These are phyloP conservation scores for Lasiosphaeris hirsuta DNA, from an alignment of 495 filamentous ascomycete genomes.

Conservation along the genomic window DNA sequence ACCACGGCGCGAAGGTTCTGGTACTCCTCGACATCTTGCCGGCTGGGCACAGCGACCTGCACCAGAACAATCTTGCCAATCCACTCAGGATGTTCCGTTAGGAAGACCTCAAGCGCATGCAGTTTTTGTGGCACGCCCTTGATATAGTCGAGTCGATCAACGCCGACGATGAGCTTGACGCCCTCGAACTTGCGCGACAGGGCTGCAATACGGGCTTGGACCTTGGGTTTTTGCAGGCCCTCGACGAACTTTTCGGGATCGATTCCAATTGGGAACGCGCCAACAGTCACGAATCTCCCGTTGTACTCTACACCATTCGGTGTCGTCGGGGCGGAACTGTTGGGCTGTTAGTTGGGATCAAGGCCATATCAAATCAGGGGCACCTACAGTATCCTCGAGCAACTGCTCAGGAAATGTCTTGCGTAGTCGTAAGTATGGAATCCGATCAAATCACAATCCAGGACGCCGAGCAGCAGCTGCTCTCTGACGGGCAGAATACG, in stretches of 20 bases:
- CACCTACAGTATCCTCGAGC: conserved; percentile 72
- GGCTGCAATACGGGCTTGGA: conserved; percentile 72
- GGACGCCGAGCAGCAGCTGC: conserved; percentile 71
- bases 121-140: conserved; percentile 96
- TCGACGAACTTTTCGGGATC: conserved; percentile 94
- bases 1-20: conserved; percentile 88
- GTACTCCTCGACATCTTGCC: conserved; percentile 94
- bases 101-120: conserved; percentile 84
- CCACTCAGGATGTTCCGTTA: conserved; percentile 89
- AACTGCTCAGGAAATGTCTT: conserved; percentile 83
- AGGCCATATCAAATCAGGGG: background rate
- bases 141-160: conserved; percentile 92
- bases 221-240: conserved; percentile 72
- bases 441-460: conserved; percentile 83
- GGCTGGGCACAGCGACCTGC: conserved; percentile 87
- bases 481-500: conserved; percentile 84
- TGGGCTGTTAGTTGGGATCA: conserved; percentile 9
- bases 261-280: conserved; percentile 90
- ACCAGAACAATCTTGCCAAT: conserved; percentile 88
- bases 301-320: conserved; percentile 79
- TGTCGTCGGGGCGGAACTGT: conserved; percentile 70
- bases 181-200: conserved; percentile 81
- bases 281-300: conserved; percentile 68
- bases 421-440: conserved; percentile 97
- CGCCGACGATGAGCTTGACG: conserved; percentile 85